Conservation (phyloP, 768 basidiomycete species). For the Tephrocybe sp. region DNA sequence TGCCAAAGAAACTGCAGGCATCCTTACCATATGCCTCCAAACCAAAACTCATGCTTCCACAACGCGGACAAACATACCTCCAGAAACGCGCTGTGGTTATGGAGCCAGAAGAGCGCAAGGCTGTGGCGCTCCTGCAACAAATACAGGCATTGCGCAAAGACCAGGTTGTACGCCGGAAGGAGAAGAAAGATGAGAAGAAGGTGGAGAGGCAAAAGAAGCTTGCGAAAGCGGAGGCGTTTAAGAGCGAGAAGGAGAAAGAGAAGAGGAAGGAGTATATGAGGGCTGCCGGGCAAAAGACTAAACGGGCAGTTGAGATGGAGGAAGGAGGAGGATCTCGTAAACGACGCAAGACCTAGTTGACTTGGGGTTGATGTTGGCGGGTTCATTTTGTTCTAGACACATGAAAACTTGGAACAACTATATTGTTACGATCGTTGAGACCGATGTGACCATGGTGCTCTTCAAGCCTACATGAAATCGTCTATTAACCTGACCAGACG, state of each 20-base stretch:
- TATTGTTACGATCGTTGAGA: too few relatives aligned
- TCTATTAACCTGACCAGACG: slow-evolving; percentile 26
- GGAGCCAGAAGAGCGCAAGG: slow-evolving; percentile 94
- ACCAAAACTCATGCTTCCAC: slow-evolving; percentile 78
- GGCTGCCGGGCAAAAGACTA: slow-evolving; percentile 65
- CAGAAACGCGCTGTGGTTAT: slow-evolving; percentile 94
- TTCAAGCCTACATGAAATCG: too few relatives aligned
- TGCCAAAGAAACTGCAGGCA: slow-evolving; percentile 89
- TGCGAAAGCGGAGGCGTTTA: slow-evolving; percentile 63
- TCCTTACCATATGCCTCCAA: slow-evolving; percentile 91
- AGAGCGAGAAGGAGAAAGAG: slow-evolving; percentile 69
- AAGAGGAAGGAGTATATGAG: slow-evolving; percentile 77
- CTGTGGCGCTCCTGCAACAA: slow-evolving; percentile 88
- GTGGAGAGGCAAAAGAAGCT: slow-evolving; percentile 67
- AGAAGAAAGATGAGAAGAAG: slow-evolving; percentile 83
- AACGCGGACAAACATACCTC: slow-evolving; percentile 77
- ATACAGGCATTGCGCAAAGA: slow-evolving; percentile 90
- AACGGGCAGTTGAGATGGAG: slow-evolving; percentile 58
- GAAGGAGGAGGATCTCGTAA: slow-evolving; percentile 54
- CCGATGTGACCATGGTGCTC: not conserved
- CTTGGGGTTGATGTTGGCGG: too few relatives aligned
- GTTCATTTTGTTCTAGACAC: too few relatives aligned
- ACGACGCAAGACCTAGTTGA: slow-evolving; percentile 38
- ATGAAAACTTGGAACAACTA: too few relatives aligned
- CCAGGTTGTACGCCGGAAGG: slow-evolving; percentile 71